phyloP scores from a whole-genome alignment of 441 rosid species.

The Arabidopsis lyrata region DNA sequence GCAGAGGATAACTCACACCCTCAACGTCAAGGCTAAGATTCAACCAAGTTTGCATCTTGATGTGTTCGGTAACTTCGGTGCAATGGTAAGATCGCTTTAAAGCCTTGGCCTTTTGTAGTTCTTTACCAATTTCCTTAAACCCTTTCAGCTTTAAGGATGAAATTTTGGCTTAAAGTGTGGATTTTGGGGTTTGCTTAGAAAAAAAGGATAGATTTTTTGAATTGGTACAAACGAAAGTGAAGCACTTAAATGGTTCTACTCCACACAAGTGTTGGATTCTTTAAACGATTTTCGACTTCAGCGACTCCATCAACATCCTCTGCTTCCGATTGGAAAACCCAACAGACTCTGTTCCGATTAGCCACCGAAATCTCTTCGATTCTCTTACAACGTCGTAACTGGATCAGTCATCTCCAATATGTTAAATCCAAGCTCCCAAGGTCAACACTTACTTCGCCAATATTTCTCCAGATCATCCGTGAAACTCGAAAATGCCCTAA shows the following conservation, averaged over 20 bases:
- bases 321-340: conserved; percentile 59
- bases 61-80: background rate
- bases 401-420: conserved; percentile 51
- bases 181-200: background rate
- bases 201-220: background rate
- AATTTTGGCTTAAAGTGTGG: background rate
- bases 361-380: conserved; percentile 64
- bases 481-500: conserved; percentile 56
- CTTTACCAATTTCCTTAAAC: background rate
- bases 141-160: background rate
- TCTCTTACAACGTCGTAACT: conserved; percentile 62
- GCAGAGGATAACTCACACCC: background rate
- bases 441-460: conserved; percentile 53
- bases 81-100: background rate
- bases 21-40: background rate
- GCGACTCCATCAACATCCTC: conserved; percentile 38
- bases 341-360: conserved; percentile 48
- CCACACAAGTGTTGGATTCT: conserved; percentile 21
- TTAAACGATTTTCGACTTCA: conserved; percentile 49
- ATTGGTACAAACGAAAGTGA: conserved; percentile 4
- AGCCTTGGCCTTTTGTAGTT: conserved; percentile 1
- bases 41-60: background rate
- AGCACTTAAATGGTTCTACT: conserved; percentile 43
- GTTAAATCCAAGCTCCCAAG: conserved; percentile 51
- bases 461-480: conserved; percentile 63